Conservation (phyloP, 2,329 filamentous ascomycete genomes). For the Hymenoscyphus linearis region DNA sequence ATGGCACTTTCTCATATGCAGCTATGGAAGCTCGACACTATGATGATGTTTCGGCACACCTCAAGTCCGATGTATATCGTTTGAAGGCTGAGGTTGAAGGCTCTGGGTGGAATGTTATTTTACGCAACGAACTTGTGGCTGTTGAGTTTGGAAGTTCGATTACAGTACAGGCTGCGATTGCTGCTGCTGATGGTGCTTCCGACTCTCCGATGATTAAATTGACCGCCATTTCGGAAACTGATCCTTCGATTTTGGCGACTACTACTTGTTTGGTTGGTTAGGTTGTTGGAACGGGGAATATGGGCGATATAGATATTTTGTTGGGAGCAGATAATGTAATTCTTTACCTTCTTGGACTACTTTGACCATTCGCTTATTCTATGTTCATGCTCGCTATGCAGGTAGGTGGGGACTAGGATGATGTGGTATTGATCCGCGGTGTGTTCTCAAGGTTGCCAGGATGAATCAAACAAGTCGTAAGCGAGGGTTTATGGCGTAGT, state of each 20-base stretch:
- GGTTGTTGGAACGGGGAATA: background rate
- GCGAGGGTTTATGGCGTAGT: too few relatives aligned
- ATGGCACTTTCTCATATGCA: background rate
- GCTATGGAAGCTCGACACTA: conserved; percentile 2
- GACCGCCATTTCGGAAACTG: conserved; percentile 11
- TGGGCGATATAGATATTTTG: background rate
- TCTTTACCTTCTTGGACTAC: background rate
- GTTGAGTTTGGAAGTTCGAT: conserved; percentile 2
- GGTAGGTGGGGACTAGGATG: too few relatives aligned
- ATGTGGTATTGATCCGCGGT: too few relatives aligned
- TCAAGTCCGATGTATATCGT: conserved; percentile 13
- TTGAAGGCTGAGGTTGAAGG: conserved; percentile 8
- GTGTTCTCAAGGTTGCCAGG: too few relatives aligned
- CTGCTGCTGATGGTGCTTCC: background rate
- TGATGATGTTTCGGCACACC: conserved; percentile 7
- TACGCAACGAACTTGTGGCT: conserved; percentile 13
- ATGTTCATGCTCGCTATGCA: too few relatives aligned
- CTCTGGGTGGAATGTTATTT: conserved; percentile 12
- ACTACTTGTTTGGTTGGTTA: background rate
- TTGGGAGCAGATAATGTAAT: background rate
- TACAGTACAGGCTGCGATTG: conserved; percentile 5
- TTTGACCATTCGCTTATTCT: background rate
- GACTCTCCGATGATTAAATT: conserved; percentile 8
- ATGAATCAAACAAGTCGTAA: too few relatives aligned
- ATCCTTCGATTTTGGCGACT: background rate